Percentiles rank a stretch among this genome's conserved stretches.
Evolutionary conservation across 2,329 filamentous ascomycete species (phyloP).

Genomic region (Xylaria sp.): DNA sequence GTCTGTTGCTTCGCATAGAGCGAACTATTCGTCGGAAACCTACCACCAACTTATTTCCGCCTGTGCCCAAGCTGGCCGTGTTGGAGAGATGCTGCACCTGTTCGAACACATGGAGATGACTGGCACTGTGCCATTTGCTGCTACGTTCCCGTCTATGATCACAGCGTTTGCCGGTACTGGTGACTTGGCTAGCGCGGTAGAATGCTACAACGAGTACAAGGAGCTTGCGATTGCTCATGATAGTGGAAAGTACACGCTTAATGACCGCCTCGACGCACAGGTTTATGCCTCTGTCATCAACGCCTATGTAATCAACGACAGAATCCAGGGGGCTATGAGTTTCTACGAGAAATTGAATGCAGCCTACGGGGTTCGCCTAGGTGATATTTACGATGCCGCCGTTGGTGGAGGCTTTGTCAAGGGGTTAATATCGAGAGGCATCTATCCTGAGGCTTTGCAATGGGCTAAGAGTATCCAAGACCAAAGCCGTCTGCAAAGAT

Average conservation of each 20-base stretch:
- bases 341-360: slow-evolving; percentile 83
- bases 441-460: slow-evolving; percentile 74
- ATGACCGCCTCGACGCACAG: slow-evolving; percentile 76
- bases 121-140: slow-evolving; percentile 74
- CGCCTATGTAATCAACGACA: slow-evolving; percentile 82
- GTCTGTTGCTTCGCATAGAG: slow-evolving; percentile 67
- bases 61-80: slow-evolving; percentile 79
- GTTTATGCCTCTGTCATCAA: slow-evolving; percentile 93
- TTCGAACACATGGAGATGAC: slow-evolving; percentile 90
- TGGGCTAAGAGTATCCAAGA: slow-evolving; percentile 71
- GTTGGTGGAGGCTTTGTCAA: slow-evolving; percentile 78
- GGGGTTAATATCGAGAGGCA: slow-evolving; percentile 72
- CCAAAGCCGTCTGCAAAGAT: slow-evolving; percentile 63
- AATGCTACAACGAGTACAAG: slow-evolving; percentile 96
- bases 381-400: slow-evolving; percentile 72
- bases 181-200: slow-evolving; percentile 85
- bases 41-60: slow-evolving; percentile 87
- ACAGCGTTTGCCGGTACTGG: slow-evolving; percentile 84
- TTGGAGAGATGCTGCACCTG: slow-evolving; percentile 87
- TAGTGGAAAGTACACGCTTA: slow-evolving; percentile 69
- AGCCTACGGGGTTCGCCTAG: slow-evolving; percentile 62
- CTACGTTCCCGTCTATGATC: slow-evolving; percentile 92
- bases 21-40: slow-evolving; percentile 76
- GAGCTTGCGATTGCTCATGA: slow-evolving; percentile 85
- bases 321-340: slow-evolving; percentile 78